Evolutionary conservation across 352 stramenopile genomes (phyloP), one percentile per base, ranked within the genome.

Genomic region (Globisporangium radiosum): DNA sequence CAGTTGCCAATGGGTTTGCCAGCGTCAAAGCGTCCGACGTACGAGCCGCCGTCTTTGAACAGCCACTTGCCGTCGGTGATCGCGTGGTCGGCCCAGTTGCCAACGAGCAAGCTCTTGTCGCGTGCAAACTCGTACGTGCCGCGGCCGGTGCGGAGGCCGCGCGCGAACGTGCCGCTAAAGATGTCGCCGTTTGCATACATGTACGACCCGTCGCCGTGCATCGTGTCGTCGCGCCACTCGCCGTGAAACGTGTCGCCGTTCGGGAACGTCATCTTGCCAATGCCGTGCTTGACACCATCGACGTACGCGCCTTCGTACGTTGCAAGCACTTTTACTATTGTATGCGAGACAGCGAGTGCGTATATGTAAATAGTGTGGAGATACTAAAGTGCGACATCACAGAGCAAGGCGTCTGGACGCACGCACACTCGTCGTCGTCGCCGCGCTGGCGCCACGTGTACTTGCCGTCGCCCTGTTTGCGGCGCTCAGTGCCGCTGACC

Each of bases 121-220:
- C 42, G 66, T 1, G 75, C 81, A 51, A 88, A 97, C 61, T 97
- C 87, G 72, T 97, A 97, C 59, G 82, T 94, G 47, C 90, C 91
- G 59, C 93, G 78, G 37, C 91, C 91, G 1, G 75, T 70, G 52
- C 92, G 95, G 57, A 95, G 88, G 53, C 87, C 88, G 44, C 57
- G 62, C 14, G 82, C 78, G 54, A 91, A 97, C 13, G 65, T 79
- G 45, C 91, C 91, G 37, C 80, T 95, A 65, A 94, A 97, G 60
- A 97, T 97, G 62, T 97, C 91, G 43, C 82, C 84, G 52, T 94
- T 96, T 55, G 88, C 88, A 57, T 98, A 98, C 62, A 89, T 78
- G 70, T 86, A 95, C 47, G 92, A 97, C 3, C 92, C 92, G 49
- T 97, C 84, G 13, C 92, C 92, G 48, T 96, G 72, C 74, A 95